Evolutionary conservation across 2,329 filamentous ascomycete species (phyloP).

Genomic region (Anthostomella pinea): DNA sequence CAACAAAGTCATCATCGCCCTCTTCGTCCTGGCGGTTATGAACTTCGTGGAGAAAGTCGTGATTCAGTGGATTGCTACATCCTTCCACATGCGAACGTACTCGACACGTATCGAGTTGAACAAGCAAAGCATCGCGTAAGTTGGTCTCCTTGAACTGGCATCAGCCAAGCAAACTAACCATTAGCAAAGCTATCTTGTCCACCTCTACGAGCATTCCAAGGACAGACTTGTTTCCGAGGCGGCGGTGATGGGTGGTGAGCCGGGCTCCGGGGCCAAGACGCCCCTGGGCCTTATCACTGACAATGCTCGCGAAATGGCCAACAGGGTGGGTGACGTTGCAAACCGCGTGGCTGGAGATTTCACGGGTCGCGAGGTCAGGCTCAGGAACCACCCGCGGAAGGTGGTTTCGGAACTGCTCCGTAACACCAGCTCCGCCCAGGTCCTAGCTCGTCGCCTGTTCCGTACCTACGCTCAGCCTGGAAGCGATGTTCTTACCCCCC

Average conservation of each 20-base stretch:
- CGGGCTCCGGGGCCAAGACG: conserved; percentile 64
- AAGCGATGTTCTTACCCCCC: conserved; percentile 71
- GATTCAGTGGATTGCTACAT: conserved; percentile 91
- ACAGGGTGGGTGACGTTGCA: conserved; percentile 80
- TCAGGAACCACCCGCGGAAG: conserved; percentile 72
- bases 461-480: conserved; percentile 77
- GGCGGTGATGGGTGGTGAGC: conserved; percentile 44
- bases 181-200: conserved; percentile 44
- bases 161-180: conserved; percentile 39
- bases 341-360: conserved; percentile 81
- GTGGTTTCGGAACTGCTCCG: conserved; percentile 77
- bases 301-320: conserved; percentile 72
- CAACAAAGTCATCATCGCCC: conserved; percentile 80
- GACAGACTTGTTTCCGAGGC: conserved; percentile 61
- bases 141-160: conserved; percentile 59
- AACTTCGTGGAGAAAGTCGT: conserved; percentile 92
- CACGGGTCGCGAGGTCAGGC: conserved; percentile 70
- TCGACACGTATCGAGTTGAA: conserved; percentile 87
- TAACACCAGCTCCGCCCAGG: conserved; percentile 71
- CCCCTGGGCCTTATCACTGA: conserved; percentile 71
- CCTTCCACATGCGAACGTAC: conserved; percentile 89
- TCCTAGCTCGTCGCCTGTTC: conserved; percentile 83
- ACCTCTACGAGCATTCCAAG: conserved; percentile 69
- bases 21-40: conserved; percentile 76
- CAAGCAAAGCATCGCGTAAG: conserved; percentile 73